phyloP scores from a whole-genome alignment of 805 yeast species.

The Metschnikowia proteae region DNA sequence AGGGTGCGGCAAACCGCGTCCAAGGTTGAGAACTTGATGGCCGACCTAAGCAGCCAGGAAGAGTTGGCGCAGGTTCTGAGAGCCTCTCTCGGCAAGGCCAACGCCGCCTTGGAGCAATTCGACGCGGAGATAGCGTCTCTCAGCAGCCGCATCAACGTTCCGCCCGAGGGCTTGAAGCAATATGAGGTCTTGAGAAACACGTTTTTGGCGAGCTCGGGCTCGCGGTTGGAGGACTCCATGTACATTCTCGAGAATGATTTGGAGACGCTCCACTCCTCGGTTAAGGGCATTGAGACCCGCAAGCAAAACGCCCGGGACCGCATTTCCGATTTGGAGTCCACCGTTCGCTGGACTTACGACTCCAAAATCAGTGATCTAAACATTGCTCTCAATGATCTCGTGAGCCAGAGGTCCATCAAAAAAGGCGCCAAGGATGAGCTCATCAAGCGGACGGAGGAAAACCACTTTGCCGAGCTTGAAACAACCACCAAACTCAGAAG shows the following conservation, averaged over 20 bases:
- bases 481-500: slow-evolving; percentile 63
- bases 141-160: slow-evolving; percentile 27
- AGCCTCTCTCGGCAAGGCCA: not conserved
- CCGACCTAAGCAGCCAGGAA: slow-evolving; percentile 53
- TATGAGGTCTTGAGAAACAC: slow-evolving; percentile 56
- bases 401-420: slow-evolving; percentile 27
- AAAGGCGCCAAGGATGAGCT: slow-evolving; percentile 25
- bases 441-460: slow-evolving; percentile 33
- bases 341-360: slow-evolving; percentile 32
- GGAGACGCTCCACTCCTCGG: slow-evolving; percentile 35
- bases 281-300: slow-evolving; percentile 25
- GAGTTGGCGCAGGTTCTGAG: slow-evolving; percentile 26
- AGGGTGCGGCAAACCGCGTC: slow-evolving; percentile 46
- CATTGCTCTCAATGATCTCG: slow-evolving; percentile 29
- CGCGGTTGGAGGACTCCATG: slow-evolving; percentile 51
- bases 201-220: slow-evolving; percentile 55
- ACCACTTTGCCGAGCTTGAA: slow-evolving; percentile 49
- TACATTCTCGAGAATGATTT: slow-evolving; percentile 40
- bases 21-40: slow-evolving; percentile 46
- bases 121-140: slow-evolving; percentile 21
- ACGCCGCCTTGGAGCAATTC: slow-evolving; percentile 30
- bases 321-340: slow-evolving; percentile 37
- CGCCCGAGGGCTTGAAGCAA: slow-evolving; percentile 49
- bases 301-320: slow-evolving; percentile 37
- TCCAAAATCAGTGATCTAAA: slow-evolving; percentile 30